Conservation (phyloP, 257 asterid genomes). For the Salvia hispanica region DNA sequence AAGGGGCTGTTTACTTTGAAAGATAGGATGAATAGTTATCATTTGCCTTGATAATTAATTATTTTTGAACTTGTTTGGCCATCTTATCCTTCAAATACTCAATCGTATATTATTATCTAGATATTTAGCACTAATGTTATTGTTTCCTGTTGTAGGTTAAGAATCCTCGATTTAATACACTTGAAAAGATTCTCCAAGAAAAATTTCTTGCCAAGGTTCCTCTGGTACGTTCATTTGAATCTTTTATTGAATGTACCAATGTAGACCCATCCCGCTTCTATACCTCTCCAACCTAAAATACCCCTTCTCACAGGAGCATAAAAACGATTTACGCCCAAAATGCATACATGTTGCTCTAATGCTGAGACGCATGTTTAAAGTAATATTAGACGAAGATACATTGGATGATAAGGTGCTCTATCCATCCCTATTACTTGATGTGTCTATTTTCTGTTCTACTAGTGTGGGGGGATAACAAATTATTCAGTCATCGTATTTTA, state of each 20-base stretch:
- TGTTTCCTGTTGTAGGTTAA: constrained; percentile 55
- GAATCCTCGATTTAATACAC: constrained; percentile 15
- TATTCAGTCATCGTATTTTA: background rate
- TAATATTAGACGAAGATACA: constrained; percentile 87
- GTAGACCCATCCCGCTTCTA: constrained; percentile 16
- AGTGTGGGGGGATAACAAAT: background rate
- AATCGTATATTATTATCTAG: constrained; percentile 18
- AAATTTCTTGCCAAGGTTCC: constrained; percentile 79
- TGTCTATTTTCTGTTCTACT: background rate
- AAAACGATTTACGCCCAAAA: constrained; percentile 77
- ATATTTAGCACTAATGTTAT: constrained; percentile 18
- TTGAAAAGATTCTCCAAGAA: constrained; percentile 59
- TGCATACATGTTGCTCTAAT: constrained; percentile 92
- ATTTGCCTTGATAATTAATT: too few species aligned
- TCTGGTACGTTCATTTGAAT: constrained; percentile 49
- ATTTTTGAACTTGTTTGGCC: too few species aligned
- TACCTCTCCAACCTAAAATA: background rate
- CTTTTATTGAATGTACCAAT: constrained; percentile 26
- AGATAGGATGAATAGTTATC: too few species aligned
- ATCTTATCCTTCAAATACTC: too few species aligned
- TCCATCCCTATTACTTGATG: background rate
- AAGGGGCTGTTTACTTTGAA: too few species aligned
- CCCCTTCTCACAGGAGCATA: constrained; percentile 51
- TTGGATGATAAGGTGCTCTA: constrained; percentile 87
- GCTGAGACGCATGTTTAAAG: constrained; percentile 97